These are phyloP conservation scores for Botrytis medusae DNA, from an alignment of 2,329 filamentous ascomycete genomes.

Conservation along the genomic window DNA sequence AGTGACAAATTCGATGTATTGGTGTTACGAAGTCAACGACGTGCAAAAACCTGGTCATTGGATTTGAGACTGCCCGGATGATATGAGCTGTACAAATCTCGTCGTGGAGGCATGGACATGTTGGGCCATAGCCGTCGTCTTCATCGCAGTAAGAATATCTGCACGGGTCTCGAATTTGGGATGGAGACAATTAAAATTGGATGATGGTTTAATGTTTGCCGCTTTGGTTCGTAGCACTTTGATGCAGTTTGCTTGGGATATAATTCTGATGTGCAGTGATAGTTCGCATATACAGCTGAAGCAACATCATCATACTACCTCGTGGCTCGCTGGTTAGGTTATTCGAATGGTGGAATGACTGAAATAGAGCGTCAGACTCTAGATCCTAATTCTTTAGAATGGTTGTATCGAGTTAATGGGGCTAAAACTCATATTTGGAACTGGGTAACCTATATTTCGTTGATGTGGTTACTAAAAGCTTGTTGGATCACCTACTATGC, in stretches of 20 bases:
- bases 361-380: neutral
- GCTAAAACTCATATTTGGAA: constrained; percentile 13
- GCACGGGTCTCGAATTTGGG: constrained; percentile 6
- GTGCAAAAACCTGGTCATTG: neutral
- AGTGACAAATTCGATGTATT: neutral
- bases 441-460: constrained; percentile 16
- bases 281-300: constrained; percentile 17
- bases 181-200: constrained; percentile 4
- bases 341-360: constrained; percentile 16
- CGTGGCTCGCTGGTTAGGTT: constrained; percentile 1
- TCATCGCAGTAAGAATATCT: neutral
- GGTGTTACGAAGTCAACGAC: neutral
- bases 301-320: constrained; percentile 3
- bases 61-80: constrained; percentile 8
- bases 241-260: neutral
- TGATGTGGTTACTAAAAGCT: constrained; percentile 13
- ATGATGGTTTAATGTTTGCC: constrained; percentile 14
- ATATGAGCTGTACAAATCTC: constrained; percentile 9
- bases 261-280: neutral
- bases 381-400: constrained; percentile 14
- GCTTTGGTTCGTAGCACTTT: neutral
- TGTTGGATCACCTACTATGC: constrained; percentile 15
- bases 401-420: constrained; percentile 14
- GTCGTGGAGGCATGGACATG: constrained; percentile 17
- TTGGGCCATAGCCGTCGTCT: constrained; percentile 16